Conservation (phyloP, 164 flowering plant species). For the Aristolochia californica region DNA sequence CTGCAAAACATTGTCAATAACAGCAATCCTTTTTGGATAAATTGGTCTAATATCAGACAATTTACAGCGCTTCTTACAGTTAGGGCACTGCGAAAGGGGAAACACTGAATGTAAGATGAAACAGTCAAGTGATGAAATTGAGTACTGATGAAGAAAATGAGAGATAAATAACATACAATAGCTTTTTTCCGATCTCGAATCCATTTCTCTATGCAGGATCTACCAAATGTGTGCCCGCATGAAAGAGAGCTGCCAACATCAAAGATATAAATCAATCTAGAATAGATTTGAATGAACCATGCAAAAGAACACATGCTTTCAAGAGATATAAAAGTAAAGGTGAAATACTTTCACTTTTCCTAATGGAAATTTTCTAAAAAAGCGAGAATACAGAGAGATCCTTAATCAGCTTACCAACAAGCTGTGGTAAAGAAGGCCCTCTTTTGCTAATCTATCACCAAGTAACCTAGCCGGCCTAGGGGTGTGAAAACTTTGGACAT, state of each 20-base stretch:
- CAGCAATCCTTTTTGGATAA: conserved; percentile 44
- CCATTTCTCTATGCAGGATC: conserved; percentile 74
- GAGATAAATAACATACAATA: conserved; percentile 29
- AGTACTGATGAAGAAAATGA: conserved; percentile 1
- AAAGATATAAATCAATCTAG: not conserved
- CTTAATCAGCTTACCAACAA: not conserved
- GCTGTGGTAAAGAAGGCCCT: too few relatives aligned
- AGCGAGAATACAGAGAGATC: not conserved
- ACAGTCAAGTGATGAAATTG: not conserved
- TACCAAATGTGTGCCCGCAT: conserved; percentile 82
- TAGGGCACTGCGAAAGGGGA: conserved; percentile 56
- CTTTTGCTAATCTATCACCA: too few relatives aligned
- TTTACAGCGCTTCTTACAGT: conserved; percentile 52
- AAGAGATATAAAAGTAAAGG: not conserved
- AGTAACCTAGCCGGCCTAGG: too few relatives aligned
- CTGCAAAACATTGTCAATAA: conserved; percentile 48
- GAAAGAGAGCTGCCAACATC: conserved; percentile 61
- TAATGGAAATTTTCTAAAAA: not conserved
- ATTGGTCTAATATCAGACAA: conserved; percentile 52
- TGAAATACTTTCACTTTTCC: not conserved
- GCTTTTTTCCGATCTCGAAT: conserved; percentile 22
- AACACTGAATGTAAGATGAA: not conserved
- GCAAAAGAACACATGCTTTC: not conserved
- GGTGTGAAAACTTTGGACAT: too few relatives aligned
- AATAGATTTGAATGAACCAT: not conserved